Evolutionary conservation across 192 early-diverging fungal genomes (phyloP).

Genomic region (Paraglomus occultum): DNA sequence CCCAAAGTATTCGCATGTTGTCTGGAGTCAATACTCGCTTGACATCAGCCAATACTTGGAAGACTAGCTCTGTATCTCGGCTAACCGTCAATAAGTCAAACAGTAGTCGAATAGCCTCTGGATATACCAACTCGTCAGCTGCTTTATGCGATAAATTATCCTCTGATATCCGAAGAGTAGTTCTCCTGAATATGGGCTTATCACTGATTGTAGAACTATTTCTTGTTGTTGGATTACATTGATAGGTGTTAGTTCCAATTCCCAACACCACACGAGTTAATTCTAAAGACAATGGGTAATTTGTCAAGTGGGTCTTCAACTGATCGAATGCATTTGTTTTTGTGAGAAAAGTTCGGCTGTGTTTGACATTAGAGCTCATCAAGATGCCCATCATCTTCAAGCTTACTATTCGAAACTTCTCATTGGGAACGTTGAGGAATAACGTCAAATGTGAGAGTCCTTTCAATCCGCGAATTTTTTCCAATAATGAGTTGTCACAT

Average conservation of each 20-base stretch:
- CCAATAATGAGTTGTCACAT: conserved; percentile 33
- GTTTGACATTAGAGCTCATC: conserved; percentile 41
- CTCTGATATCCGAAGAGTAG: not conserved
- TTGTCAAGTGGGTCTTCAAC: conserved; percentile 33
- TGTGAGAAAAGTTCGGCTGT: conserved; percentile 35
- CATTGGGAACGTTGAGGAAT: conserved; percentile 39
- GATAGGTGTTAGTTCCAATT: conserved; percentile 39
- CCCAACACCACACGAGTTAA: conserved; percentile 41
- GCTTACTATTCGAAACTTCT: conserved; percentile 38
- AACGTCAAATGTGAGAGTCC: conserved; percentile 38
- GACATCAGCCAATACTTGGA: conserved; percentile 39
- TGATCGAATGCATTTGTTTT: conserved; percentile 39
- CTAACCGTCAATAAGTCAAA: conserved; percentile 36
- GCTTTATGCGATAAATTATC: conserved; percentile 32
- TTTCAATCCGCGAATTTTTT: conserved; percentile 37
- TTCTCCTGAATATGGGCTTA: conserved; percentile 20
- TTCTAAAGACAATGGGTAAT: conserved; percentile 41
- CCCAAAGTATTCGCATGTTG: conserved; percentile 44
- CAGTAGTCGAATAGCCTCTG: conserved; percentile 36
- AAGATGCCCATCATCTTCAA: conserved; percentile 45
- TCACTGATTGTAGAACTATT: conserved; percentile 31
- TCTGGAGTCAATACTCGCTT: conserved; percentile 41
- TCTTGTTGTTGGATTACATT: conserved; percentile 38
- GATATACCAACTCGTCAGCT: conserved; percentile 42
- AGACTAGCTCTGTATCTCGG: conserved; percentile 38